These are phyloP conservation scores for Leccinum rimulosum DNA, from an alignment of 768 basidiomycete species.

Conservation along the genomic window DNA sequence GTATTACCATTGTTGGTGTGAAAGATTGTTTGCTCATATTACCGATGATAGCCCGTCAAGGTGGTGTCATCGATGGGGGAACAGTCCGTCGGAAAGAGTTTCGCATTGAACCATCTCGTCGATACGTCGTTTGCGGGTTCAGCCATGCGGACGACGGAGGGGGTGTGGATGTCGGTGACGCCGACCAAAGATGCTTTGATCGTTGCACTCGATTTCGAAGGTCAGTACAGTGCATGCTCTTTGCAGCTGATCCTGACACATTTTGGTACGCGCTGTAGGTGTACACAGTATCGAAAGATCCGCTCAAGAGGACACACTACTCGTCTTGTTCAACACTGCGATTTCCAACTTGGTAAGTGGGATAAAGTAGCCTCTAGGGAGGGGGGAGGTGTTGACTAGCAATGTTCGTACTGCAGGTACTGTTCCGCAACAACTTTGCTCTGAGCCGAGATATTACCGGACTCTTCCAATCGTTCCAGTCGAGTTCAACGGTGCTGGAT, in stretches of 20 bases:
- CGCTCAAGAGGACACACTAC: constrained; percentile 59
- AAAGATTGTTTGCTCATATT: neutral
- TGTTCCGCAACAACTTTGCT: constrained; percentile 67
- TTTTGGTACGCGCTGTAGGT: constrained; percentile 28
- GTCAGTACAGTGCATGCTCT: constrained; percentile 21
- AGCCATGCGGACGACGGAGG: constrained; percentile 66
- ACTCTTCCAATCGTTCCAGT: constrained; percentile 61
- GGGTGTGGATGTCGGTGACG: constrained; percentile 67
- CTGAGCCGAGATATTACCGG: constrained; percentile 58
- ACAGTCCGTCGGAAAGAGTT: constrained; percentile 65
- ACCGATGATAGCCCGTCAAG: constrained; percentile 46
- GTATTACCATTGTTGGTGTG: neutral
- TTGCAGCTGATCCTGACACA: neutral
- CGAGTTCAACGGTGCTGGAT: constrained; percentile 55
- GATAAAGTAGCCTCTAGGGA: constrained; percentile 6
- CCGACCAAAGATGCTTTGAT: constrained; percentile 53
- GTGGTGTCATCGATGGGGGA: constrained; percentile 71
- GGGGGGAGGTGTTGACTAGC: neutral
- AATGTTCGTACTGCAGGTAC: constrained; percentile 38
- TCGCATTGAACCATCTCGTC: constrained; percentile 54
- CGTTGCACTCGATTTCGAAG: constrained; percentile 66
- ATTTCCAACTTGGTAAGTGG: constrained; percentile 60
- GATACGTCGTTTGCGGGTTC: constrained; percentile 67
- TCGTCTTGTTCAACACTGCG: constrained; percentile 64
- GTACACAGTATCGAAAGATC: constrained; percentile 65